Conservation (phyloP, 164 flowering plant genomes). For the Euptelea pleiosperma region DNA sequence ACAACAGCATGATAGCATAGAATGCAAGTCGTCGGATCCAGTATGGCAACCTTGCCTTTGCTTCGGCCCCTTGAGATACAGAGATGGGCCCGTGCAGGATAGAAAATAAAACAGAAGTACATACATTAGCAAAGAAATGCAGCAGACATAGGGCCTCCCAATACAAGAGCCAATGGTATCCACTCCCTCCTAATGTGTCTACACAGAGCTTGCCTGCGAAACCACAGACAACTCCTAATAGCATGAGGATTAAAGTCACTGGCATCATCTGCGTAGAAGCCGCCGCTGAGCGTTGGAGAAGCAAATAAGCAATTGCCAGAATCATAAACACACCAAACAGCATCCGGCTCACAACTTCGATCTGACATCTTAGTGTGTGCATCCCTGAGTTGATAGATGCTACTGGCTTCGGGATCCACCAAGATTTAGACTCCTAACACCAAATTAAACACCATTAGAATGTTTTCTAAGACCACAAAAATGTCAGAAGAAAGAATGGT, state of each 20-base stretch:
- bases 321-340: slow-evolving; percentile 66
- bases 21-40: slow-evolving; percentile 53
- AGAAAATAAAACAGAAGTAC: slow-evolving; percentile 40
- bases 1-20: slow-evolving; percentile 32
- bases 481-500: background rate
- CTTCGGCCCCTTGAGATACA: slow-evolving; percentile 24
- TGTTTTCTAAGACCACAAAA: background rate
- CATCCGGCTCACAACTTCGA: slow-evolving; percentile 64
- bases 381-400: slow-evolving; percentile 49
- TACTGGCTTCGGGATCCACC: slow-evolving; percentile 76
- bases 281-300: slow-evolving; percentile 63
- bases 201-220: slow-evolving; percentile 79
- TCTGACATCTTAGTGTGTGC: slow-evolving; percentile 58
- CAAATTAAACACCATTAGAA: slow-evolving; percentile 11
- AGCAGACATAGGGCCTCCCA: slow-evolving; percentile 75
- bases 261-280: slow-evolving; percentile 68
- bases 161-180: slow-evolving; percentile 63
- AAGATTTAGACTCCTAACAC: slow-evolving; percentile 55
- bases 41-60: slow-evolving; percentile 36
- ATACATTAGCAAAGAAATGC: slow-evolving; percentile 59
- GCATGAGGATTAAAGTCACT: slow-evolving; percentile 65
- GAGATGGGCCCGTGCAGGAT: slow-evolving; percentile 64
- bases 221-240: slow-evolving; percentile 72
- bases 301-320: slow-evolving; percentile 46
- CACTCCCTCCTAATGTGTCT: slow-evolving; percentile 82